Conservation (phyloP, 768 basidiomycete genomes). For the Boletus vermiculosoides region DNA sequence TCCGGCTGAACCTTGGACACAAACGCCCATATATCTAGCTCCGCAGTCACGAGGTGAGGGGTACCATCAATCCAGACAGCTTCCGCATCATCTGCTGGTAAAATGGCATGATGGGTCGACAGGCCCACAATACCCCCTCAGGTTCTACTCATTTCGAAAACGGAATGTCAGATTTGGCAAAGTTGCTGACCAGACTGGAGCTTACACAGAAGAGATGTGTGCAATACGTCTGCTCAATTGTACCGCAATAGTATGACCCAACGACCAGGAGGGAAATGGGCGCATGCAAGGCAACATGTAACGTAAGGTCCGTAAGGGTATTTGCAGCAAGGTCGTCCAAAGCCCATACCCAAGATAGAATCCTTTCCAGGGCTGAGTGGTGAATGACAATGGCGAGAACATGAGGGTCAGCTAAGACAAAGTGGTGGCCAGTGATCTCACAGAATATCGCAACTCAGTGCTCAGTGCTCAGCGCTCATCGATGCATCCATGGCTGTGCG, state of each 20-base stretch:
- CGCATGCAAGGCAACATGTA: constrained; percentile 37
- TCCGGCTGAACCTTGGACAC: constrained; percentile 40
- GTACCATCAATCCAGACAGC: constrained; percentile 36
- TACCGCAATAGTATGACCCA: constrained; percentile 39
- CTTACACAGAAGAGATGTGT: constrained; percentile 22
- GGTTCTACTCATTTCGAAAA: constrained; percentile 5
- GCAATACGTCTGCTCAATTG: constrained; percentile 33
- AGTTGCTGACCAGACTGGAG: background rate
- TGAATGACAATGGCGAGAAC: constrained; percentile 3
- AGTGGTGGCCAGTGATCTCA: background rate
- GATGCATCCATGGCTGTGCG: background rate
- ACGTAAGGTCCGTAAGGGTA: constrained; percentile 49
- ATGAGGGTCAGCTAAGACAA: constrained; percentile 4
- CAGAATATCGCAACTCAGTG: background rate
- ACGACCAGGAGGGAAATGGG: constrained; percentile 46
- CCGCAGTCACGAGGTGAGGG: constrained; percentile 31
- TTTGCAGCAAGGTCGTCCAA: constrained; percentile 39
- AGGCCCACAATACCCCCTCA: constrained; percentile 1
- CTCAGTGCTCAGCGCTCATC: too few species aligned
- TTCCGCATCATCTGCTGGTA: constrained; percentile 9
- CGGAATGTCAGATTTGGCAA: background rate
- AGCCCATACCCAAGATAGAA: constrained; percentile 47
- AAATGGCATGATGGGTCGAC: constrained; percentile 14
- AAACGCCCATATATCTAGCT: constrained; percentile 26
- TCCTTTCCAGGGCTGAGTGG: constrained; percentile 47